These are phyloP conservation scores for Chaetomium sp. DNA, from an alignment of 2,329 filamentous ascomycete species.

Conservation along the genomic window DNA sequence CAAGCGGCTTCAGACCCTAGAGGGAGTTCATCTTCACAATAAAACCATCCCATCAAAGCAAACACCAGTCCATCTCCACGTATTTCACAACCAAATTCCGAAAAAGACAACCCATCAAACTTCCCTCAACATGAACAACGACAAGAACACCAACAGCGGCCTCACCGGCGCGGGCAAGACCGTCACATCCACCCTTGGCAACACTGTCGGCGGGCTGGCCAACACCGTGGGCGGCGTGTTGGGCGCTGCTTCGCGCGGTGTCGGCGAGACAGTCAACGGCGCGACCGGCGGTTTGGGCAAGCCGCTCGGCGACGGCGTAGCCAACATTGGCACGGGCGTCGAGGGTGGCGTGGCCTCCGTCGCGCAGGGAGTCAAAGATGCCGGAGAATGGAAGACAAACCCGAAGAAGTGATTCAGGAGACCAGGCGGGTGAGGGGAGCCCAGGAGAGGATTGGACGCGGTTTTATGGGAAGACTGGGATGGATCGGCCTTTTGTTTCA, in stretches of 20 bases:
- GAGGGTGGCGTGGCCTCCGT: conserved; percentile 42
- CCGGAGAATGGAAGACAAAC: conserved; percentile 46
- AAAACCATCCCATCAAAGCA: not conserved
- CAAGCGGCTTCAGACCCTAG: too few relatives aligned
- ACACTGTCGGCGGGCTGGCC: conserved; percentile 24
- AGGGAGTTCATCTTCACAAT: not conserved
- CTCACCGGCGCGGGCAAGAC: conserved; percentile 18
- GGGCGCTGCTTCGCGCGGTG: conserved; percentile 45
- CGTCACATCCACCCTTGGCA: conserved; percentile 25
- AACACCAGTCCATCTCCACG: too few relatives aligned
- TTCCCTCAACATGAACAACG: conserved; percentile 6
- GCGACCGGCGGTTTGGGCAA: conserved; percentile 45
- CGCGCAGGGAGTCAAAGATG: conserved; percentile 49
- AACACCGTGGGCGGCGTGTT: conserved; percentile 26
- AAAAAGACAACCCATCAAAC: not conserved
- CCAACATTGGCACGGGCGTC: conserved; percentile 45
- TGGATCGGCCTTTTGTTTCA: too few relatives aligned
- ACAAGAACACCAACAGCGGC: conserved; percentile 15
- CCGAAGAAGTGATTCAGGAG: too few relatives aligned
- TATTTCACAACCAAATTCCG: too few relatives aligned
- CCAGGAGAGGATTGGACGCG: too few relatives aligned
- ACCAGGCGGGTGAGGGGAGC: too few relatives aligned
- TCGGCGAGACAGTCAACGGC: conserved; percentile 48
- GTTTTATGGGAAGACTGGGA: too few relatives aligned
- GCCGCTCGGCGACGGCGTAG: conserved; percentile 49